Percentiles rank a stretch among this genome's conserved stretches.
These are phyloP conservation scores for Citrus inodora DNA, from an alignment of 345 rosid species.

Conservation along the genomic window DNA sequence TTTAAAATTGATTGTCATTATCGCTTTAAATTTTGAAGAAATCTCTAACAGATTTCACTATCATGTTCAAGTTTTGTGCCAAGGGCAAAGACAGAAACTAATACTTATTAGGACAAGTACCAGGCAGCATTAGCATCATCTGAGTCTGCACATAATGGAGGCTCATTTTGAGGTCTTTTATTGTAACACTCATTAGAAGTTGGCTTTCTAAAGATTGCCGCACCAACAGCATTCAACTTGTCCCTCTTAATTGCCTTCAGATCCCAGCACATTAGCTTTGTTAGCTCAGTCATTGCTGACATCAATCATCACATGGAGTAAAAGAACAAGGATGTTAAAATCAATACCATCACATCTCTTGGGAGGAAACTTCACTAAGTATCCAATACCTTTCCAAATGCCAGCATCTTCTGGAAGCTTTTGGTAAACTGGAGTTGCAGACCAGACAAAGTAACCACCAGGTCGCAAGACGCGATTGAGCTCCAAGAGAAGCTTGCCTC, in stretches of 20 bases:
- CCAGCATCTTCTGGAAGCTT: constrained; percentile 72
- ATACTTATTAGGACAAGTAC: constrained; percentile 26
- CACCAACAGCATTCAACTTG: constrained; percentile 52
- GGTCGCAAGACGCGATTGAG: constrained; percentile 86
- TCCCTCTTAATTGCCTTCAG: constrained; percentile 53
- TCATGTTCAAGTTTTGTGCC: not conserved
- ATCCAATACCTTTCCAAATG: constrained; percentile 75
- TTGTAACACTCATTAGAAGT: constrained; percentile 58
- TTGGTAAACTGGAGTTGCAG: constrained; percentile 91
- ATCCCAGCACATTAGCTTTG: constrained; percentile 76
- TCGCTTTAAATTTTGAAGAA: not conserved
- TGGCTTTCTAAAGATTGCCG: constrained; percentile 69
- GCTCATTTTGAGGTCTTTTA: constrained; percentile 47
- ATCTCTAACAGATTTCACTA: not conserved
- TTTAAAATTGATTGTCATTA: not conserved
- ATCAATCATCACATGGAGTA: constrained; percentile 4
- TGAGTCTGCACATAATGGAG: constrained; percentile 63
- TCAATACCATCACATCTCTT: not conserved
- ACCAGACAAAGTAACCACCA: constrained; percentile 95
- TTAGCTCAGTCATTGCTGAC: constrained; percentile 69
- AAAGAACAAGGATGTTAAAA: constrained; percentile 14
- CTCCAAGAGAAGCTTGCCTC: constrained; percentile 92
- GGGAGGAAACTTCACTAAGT: not conserved
- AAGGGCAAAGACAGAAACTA: constrained; percentile 2
- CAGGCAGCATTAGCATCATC: constrained; percentile 78